Conservation (phyloP, 2,329 filamentous ascomycete species). For the Penicillium sp. region DNA sequence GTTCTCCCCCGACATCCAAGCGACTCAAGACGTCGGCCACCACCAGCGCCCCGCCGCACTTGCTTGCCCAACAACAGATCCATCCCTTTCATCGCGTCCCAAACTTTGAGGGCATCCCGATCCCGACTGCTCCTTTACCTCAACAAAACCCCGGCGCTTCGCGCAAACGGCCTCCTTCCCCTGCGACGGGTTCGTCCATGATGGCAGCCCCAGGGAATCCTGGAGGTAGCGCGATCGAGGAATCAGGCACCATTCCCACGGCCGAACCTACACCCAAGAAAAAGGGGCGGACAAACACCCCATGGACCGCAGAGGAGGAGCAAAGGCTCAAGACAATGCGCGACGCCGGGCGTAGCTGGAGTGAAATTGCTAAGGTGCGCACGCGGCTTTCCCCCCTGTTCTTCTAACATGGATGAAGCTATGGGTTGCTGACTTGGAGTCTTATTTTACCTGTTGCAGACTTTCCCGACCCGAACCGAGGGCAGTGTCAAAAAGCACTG, state of each 20-base stretch:
- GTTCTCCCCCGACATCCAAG: constrained; percentile 44
- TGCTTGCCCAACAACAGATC: constrained; percentile 40
- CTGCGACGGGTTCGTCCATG: constrained; percentile 37
- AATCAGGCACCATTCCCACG: constrained; percentile 25
- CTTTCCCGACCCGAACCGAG: constrained; percentile 89
- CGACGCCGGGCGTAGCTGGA: constrained; percentile 91
- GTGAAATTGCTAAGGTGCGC: constrained; percentile 91
- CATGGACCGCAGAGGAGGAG: constrained; percentile 95
- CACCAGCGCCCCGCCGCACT: constrained; percentile 36
- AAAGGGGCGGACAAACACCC: constrained; percentile 97
- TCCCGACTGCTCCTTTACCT: constrained; percentile 37
- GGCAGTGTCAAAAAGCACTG: constrained; percentile 99
- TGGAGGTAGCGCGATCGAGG: constrained; percentile 31
- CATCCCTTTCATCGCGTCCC: constrained; percentile 37
- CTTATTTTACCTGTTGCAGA: constrained; percentile 51
- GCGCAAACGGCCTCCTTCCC: constrained; percentile 47
- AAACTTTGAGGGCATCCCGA: constrained; percentile 42
- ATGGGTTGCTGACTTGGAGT: constrained; percentile 1
- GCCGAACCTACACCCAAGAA: constrained; percentile 54
- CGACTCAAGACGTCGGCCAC: constrained; percentile 43
- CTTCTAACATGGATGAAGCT: neutral
- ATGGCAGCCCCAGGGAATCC: constrained; percentile 36
- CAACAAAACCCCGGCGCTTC: constrained; percentile 33
- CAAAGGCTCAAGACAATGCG: constrained; percentile 90
- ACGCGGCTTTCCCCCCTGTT: neutral